phyloP scores from a whole-genome alignment of 129 eudicot genomes.

The Pulicaria dysenterica region DNA sequence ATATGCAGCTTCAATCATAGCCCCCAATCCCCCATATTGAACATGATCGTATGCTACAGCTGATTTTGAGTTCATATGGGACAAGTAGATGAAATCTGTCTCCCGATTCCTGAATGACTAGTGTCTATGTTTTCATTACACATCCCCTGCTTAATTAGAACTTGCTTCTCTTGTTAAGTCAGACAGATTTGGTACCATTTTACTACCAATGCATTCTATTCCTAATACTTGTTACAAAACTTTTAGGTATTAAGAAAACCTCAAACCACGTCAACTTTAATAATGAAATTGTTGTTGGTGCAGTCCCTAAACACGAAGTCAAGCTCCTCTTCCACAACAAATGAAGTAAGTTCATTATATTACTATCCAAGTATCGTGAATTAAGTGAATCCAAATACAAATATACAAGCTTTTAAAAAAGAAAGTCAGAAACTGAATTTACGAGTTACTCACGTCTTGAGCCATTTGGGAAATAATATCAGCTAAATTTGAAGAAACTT shows the following conservation, averaged over 20 bases:
- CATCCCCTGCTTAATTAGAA: not conserved
- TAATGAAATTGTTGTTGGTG: not conserved
- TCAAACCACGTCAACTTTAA: not conserved
- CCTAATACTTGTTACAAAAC: constrained; percentile 6
- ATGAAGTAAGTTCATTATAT: not conserved
- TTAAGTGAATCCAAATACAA: not conserved
- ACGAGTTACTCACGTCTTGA: constrained; percentile 72
- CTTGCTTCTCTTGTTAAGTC: not conserved
- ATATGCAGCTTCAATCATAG: not conserved
- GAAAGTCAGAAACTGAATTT: not conserved
- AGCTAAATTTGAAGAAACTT: constrained; percentile 68
- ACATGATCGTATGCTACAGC: not conserved
- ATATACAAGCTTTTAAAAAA: not conserved
- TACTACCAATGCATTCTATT: not conserved
- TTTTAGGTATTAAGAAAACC: not conserved
- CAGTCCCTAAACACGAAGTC: constrained; percentile 8
- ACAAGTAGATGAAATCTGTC: not conserved
- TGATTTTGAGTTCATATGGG: not conserved
- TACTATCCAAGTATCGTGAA: not conserved
- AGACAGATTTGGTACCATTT: not conserved
- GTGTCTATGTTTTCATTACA: not conserved
- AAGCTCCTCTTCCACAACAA: no score
- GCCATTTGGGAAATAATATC: constrained; percentile 95
- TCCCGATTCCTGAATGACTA: not conserved
- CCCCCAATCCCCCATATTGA: not conserved